Evolutionary conservation across 306 rosid genomes (phyloP), one percentile per base, ranked within the genome.

Genomic region (Boehmeria nivea): DNA sequence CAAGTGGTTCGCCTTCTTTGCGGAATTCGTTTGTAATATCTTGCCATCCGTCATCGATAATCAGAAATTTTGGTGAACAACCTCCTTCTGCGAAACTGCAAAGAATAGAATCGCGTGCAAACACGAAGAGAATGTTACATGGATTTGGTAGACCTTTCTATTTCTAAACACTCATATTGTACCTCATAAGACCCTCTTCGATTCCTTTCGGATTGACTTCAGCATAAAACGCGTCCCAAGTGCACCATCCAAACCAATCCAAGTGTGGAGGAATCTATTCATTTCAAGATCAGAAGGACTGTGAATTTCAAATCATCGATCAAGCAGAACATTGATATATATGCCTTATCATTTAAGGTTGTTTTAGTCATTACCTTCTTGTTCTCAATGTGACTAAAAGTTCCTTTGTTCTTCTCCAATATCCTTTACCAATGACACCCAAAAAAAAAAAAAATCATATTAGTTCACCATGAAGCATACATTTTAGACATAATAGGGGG

Each of bases 161-260:
- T n/a, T n/a, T n/a, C n/a, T n/a, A n/a, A n/a, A n/a, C 16, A 44
- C 3, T 19, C 8, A 38, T 45, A 16, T 45, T 50, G 31, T 64
- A 75, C 89, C 83, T 81, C 25, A 68, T 72, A 58, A 84, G 81
- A 15, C 94, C 94, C 31, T 75, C 82, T 62, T 61, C 72, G 56
- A 84, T 76, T 64, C 88, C 82, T 57, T 79, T 51, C 6, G 89
- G 94, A 72, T 45, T 70, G 20, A 82, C 90, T 28, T 75, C 38
- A 7, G 68, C 33, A 69, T 82, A 84, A 62, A 84, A 84, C 8
- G 94, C 88, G 75, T 82, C 88, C 90, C 94, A 88, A 60, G 88
- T 88, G 73, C 87, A 84, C 94, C 96, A 84, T 59, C 96, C 96
- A 74, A 88, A 88, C 83, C 69, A 82, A 55, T 88, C 84, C 49